Conservation (phyloP, 2,329 filamentous ascomycete genomes). For the Cordyceps pruinosa region DNA sequence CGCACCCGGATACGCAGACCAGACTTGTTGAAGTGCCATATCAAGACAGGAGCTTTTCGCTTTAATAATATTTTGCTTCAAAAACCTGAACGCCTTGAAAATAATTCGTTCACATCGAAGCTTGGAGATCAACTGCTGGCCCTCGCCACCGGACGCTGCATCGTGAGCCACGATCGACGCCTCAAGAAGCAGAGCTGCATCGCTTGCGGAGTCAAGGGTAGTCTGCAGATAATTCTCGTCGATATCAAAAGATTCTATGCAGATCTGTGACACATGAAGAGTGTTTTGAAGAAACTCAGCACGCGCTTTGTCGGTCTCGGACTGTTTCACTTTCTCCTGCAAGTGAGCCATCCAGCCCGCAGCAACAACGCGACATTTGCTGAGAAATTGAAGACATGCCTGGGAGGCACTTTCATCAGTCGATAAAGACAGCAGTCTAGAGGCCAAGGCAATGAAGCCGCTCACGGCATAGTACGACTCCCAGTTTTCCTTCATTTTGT, state of each 20-base stretch:
- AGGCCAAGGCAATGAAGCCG: background rate
- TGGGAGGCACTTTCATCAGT: too few relatives aligned
- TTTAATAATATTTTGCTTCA: background rate
- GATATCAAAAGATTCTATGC: background rate
- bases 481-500: background rate
- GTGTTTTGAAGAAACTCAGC: background rate
- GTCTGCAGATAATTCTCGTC: background rate
- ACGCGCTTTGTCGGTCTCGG: background rate
- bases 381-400: background rate
- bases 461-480: background rate
- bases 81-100: background rate
- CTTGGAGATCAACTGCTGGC: background rate
- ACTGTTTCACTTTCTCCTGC: slow-evolving; percentile 5
- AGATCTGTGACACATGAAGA: background rate
- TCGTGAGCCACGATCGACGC: background rate
- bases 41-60: background rate
- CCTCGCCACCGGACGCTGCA: background rate
- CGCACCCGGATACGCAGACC: background rate
- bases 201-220: background rate
- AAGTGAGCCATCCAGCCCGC: background rate
- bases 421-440: background rate
- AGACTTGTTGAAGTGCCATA: background rate
- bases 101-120: background rate
- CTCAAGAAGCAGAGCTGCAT: background rate
- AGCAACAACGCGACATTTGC: background rate